Percentiles rank a stretch among this genome's conserved stretches.
Conservation (phyloP, 352 stramenopile species). For the Globisporangium nagaii region DNA sequence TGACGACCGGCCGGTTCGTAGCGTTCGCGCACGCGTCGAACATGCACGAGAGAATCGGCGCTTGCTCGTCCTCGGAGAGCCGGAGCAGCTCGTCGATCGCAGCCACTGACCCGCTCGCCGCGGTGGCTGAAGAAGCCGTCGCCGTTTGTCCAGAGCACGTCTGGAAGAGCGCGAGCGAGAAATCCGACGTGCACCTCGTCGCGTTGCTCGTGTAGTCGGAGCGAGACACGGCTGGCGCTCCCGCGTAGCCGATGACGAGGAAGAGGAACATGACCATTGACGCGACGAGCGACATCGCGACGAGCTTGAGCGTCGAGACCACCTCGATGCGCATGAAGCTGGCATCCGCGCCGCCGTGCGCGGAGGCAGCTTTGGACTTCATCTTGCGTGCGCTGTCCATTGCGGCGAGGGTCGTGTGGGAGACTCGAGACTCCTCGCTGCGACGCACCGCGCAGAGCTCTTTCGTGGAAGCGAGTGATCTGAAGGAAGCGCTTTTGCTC, state of each 20-base stretch:
- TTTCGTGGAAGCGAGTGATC: no score
- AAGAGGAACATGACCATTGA: conserved; percentile 36
- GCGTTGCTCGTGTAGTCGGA: conserved; percentile 47
- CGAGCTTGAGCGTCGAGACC: conserved; percentile 51
- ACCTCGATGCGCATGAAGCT: conserved; percentile 67
- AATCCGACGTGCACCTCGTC: conserved; percentile 49
- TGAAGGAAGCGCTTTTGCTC: no score
- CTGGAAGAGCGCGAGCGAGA: conserved; percentile 29
- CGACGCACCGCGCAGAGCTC: no score
- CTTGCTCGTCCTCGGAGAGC: conserved; percentile 23
- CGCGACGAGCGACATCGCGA: conserved; percentile 17
- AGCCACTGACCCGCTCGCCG: conserved; percentile 20
- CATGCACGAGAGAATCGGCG: conserved; percentile 38
- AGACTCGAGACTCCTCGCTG: no score
- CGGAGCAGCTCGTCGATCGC: conserved; percentile 38
- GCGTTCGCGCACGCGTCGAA: conserved; percentile 39
- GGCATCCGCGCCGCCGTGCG: conserved; percentile 21
- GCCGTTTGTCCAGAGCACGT: conserved; percentile 21
- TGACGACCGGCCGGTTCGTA: conserved; percentile 34
- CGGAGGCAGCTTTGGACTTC: conserved; percentile 13
- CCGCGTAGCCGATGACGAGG: conserved; percentile 36
- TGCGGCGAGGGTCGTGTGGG: neutral
- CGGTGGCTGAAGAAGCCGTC: neutral
- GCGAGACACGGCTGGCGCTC: conserved; percentile 27
- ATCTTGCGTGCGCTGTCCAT: conserved; percentile 9